Conservation (phyloP, 768 basidiomycete species). For the Pisolithus microcarpus region DNA sequence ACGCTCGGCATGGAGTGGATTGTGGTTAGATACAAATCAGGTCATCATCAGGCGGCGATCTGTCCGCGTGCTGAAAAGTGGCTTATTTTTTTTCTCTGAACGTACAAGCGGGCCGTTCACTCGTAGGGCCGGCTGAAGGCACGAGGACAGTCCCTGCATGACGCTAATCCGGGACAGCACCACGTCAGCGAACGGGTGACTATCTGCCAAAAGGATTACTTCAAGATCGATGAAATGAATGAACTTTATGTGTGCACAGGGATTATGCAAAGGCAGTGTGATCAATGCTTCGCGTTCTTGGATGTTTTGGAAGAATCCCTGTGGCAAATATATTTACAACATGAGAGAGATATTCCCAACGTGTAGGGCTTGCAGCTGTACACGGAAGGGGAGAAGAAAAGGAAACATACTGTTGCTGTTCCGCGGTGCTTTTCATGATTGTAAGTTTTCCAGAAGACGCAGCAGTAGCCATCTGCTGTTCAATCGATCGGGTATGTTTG, state of each 20-base stretch:
- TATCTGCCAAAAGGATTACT: not conserved
- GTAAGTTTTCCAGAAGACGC: slow-evolving; percentile 86
- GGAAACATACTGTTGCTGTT: slow-evolving; percentile 15
- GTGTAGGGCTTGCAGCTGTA: not conserved
- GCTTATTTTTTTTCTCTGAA: too few relatives aligned
- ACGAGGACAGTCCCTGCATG: not conserved
- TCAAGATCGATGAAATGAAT: not conserved
- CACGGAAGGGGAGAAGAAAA: not conserved
- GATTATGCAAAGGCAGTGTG: not conserved
- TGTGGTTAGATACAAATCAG: too few relatives aligned
- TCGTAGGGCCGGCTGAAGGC: not conserved
- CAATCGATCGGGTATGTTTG: slow-evolving; percentile 89
- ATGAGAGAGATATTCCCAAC: slow-evolving; percentile 2
- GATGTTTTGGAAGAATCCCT: slow-evolving; percentile 17
- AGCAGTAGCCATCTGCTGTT: slow-evolving; percentile 83
- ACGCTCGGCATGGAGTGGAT: too few relatives aligned
- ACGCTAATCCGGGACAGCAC: not conserved
- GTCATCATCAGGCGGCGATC: too few relatives aligned
- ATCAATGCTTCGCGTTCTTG: slow-evolving; percentile 16
- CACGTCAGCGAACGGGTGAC: not conserved
- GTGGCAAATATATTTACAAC: not conserved
- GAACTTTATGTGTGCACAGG: not conserved
- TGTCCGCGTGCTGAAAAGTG: too few relatives aligned
- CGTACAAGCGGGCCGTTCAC: too few relatives aligned
- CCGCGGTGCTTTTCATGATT: slow-evolving; percentile 71